Percentiles rank a stretch among this genome's conserved stretches.
Conservation (phyloP, 1,284 basidiomycete species). For the Ustilago crameri region DNA sequence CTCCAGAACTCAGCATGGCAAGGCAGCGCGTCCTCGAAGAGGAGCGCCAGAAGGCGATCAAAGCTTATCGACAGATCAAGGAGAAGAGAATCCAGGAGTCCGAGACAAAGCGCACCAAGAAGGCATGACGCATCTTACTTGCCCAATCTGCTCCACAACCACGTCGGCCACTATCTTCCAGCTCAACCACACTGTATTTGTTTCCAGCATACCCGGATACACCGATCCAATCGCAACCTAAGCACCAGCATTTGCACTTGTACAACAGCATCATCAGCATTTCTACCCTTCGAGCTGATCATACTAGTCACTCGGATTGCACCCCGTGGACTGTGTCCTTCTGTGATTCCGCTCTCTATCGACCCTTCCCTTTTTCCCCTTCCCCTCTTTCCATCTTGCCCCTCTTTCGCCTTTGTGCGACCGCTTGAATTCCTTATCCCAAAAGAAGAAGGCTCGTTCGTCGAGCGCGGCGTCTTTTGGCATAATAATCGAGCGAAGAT, state of each 20-base stretch:
- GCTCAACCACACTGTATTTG: conserved; percentile 6
- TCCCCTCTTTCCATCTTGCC: neutral
- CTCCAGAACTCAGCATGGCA: conserved; percentile 52
- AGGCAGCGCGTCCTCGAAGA: conserved; percentile 57
- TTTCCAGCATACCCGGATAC: conserved; percentile 26
- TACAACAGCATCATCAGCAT: conserved; percentile 35
- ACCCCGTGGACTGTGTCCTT: conserved; percentile 6
- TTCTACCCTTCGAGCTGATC: conserved; percentile 1
- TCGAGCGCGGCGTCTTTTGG: conserved; percentile 43
- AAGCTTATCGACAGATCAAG: conserved; percentile 58
- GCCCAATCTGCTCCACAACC: neutral
- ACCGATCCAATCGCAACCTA: conserved; percentile 1
- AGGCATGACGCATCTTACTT: conserved; percentile 6
- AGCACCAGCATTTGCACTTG: conserved; percentile 11
- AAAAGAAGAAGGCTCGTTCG: conserved; percentile 42
- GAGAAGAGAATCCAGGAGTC: conserved; percentile 43
- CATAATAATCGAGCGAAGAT: conserved; percentile 56
- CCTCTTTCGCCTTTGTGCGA: conserved; percentile 3
- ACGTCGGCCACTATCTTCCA: neutral
- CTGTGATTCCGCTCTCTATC: conserved; percentile 1
- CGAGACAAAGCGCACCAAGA: conserved; percentile 35
- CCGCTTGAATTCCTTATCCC: conserved; percentile 57
- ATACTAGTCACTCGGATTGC: neutral
- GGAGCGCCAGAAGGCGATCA: conserved; percentile 55
- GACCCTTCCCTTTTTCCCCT: neutral